Conservation (phyloP, 2,329 filamentous ascomycete species). For the Eutypa lata region DNA sequence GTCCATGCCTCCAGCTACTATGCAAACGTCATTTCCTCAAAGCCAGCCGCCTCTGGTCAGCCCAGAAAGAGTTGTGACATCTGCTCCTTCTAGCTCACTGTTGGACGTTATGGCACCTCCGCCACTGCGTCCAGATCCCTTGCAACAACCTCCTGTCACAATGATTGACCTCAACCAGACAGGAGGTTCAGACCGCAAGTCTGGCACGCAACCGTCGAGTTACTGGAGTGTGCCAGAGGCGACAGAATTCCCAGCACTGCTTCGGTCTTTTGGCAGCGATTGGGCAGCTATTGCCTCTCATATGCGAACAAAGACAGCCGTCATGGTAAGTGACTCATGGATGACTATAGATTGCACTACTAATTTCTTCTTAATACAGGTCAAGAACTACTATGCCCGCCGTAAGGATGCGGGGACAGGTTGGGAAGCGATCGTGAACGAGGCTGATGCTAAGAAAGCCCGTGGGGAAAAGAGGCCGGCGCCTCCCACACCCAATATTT, state of each 20-base stretch:
- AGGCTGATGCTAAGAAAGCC: constrained; percentile 55
- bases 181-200: constrained; percentile 46
- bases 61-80: constrained; percentile 21
- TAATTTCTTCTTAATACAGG: constrained; percentile 39
- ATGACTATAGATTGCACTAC: neutral
- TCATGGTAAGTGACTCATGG: constrained; percentile 62
- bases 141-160: constrained; percentile 43
- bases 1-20: constrained; percentile 39
- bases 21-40: constrained; percentile 24
- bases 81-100: constrained; percentile 33
- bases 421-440: constrained; percentile 57
- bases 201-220: constrained; percentile 63
- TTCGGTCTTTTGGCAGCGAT: constrained; percentile 75
- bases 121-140: constrained; percentile 53
- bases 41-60: constrained; percentile 23
- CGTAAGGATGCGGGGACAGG: constrained; percentile 61
- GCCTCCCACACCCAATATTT: constrained; percentile 52
- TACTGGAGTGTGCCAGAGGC: constrained; percentile 86
- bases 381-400: constrained; percentile 66
- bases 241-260: constrained; percentile 69
- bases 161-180: constrained; percentile 49
- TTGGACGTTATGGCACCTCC: constrained; percentile 56
- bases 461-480: constrained; percentile 59
- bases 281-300: constrained; percentile 72
- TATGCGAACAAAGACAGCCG: constrained; percentile 80